phyloP scores from a whole-genome alignment of 2,329 filamentous ascomycete species.

The Fusarium devonianum region DNA sequence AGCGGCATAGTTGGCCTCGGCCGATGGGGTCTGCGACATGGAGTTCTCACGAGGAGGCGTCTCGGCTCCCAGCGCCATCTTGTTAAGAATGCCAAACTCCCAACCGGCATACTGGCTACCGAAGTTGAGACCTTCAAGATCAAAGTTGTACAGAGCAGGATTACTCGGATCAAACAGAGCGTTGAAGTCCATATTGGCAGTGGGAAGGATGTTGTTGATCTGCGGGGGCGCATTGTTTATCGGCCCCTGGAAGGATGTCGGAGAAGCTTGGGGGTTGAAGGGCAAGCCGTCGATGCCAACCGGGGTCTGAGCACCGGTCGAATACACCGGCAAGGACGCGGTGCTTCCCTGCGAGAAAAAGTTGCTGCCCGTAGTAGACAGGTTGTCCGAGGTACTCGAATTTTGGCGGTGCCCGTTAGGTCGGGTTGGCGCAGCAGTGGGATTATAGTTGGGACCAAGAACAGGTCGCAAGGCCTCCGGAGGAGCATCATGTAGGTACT shows the following conservation, averaged over 20 bases:
- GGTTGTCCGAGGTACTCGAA: constrained; percentile 57
- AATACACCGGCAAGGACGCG: constrained; percentile 60
- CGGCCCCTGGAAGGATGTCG: constrained; percentile 71
- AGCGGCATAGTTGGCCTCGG: constrained; percentile 51
- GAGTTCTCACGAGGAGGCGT: constrained; percentile 73
- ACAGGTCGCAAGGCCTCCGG: constrained; percentile 89
- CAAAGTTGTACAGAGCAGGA: constrained; percentile 92
- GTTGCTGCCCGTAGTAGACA: constrained; percentile 52
- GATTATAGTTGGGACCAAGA: constrained; percentile 74
- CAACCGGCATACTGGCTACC: constrained; percentile 95
- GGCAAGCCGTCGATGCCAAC: constrained; percentile 57
- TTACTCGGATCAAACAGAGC: constrained; percentile 89
- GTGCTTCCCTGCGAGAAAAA: constrained; percentile 58
- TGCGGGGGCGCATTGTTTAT: constrained; percentile 58
- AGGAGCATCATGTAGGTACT: constrained; percentile 96
- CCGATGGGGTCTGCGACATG: constrained; percentile 50
- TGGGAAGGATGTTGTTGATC: constrained; percentile 58
- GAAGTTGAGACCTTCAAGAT: constrained; percentile 86
- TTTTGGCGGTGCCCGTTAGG: constrained; percentile 57
- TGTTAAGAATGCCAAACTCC: constrained; percentile 94
- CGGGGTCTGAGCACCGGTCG: constrained; percentile 52
- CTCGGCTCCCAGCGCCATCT: constrained; percentile 84
- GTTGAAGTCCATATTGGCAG: constrained; percentile 60
- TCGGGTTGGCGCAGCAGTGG: constrained; percentile 56
- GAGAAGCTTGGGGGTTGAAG: constrained; percentile 74